Conservation (phyloP, 306 rosid species). For the Quercus gilva region DNA sequence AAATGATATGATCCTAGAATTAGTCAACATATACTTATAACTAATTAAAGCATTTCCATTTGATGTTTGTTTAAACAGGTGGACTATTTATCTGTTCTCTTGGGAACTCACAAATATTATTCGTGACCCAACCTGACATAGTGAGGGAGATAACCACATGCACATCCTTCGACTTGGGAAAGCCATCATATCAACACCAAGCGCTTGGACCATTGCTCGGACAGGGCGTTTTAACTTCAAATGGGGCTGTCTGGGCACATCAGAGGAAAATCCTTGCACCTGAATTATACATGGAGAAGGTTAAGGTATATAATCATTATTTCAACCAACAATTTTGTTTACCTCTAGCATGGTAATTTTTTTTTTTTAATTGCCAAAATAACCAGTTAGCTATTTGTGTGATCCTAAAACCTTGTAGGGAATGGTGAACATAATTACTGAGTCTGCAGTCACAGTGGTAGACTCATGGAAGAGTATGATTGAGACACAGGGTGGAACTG, state of each 20-base stretch:
- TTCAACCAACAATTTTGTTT: neutral
- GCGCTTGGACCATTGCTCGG: constrained; percentile 42
- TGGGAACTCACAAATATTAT: constrained; percentile 39
- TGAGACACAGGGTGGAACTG: constrained; percentile 20
- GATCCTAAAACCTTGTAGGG: constrained; percentile 5
- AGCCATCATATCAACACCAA: constrained; percentile 27
- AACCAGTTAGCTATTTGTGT: neutral
- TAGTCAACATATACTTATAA: no score
- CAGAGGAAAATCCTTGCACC: constrained; percentile 53
- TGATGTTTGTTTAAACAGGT: constrained; percentile 21
- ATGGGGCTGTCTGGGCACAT: constrained; percentile 37
- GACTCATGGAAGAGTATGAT: constrained; percentile 16
- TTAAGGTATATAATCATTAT: constrained; percentile 35
- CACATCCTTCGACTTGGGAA: constrained; percentile 45
- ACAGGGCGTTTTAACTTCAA: constrained; percentile 40
- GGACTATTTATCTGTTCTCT: constrained; percentile 35
- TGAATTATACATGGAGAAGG: constrained; percentile 48
- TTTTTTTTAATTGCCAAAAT: neutral
- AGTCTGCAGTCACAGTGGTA: constrained; percentile 16
- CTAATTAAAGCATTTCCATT: neutral
- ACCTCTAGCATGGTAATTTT: neutral
- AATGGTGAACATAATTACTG: constrained; percentile 21
- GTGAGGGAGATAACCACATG: constrained; percentile 34
- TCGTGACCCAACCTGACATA: constrained; percentile 26
- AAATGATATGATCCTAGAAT: no score